These are phyloP conservation scores for Picea glauca DNA, from an alignment of 75 land plant genomes.

Conservation along the genomic window DNA sequence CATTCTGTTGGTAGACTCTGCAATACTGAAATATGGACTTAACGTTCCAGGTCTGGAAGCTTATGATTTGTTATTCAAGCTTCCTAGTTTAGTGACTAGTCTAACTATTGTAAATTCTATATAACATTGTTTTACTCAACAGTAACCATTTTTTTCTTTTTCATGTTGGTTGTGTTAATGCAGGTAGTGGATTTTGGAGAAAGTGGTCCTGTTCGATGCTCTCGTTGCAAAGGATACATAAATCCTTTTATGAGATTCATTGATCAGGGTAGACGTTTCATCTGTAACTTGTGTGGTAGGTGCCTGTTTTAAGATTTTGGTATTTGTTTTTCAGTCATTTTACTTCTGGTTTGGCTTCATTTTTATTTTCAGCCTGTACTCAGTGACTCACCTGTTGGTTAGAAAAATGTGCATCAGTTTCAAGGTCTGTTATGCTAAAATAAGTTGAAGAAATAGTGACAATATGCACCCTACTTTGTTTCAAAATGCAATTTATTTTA, in stretches of 20 bases:
- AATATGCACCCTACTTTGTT: not conserved
- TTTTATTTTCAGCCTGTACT: not conserved
- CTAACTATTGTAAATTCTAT: no score
- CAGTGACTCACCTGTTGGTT: not conserved
- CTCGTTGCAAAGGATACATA: conserved; percentile 93
- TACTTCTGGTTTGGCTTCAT: not conserved
- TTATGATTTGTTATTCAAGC: not conserved
- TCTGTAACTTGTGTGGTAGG: conserved; percentile 96
- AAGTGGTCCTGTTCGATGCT: conserved; percentile 92
- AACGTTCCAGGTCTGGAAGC: not conserved
- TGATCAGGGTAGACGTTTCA: conserved; percentile 89
- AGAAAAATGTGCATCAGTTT: not conserved
- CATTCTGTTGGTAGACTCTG: not conserved
- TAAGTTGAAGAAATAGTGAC: not conserved
- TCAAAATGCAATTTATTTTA: not conserved
- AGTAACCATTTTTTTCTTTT: not conserved
- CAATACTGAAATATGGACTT: not conserved
- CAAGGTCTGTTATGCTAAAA: not conserved
- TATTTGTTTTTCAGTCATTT: not conserved
- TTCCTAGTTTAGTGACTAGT: not conserved
- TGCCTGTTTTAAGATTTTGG: not conserved
- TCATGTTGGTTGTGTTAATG: not conserved
- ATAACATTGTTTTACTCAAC: no score
- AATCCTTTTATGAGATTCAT: conserved; percentile 97
- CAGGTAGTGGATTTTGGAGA: conserved; percentile 99